phyloP scores from a whole-genome alignment of 345 rosid genomes.

The Acer campestre region DNA sequence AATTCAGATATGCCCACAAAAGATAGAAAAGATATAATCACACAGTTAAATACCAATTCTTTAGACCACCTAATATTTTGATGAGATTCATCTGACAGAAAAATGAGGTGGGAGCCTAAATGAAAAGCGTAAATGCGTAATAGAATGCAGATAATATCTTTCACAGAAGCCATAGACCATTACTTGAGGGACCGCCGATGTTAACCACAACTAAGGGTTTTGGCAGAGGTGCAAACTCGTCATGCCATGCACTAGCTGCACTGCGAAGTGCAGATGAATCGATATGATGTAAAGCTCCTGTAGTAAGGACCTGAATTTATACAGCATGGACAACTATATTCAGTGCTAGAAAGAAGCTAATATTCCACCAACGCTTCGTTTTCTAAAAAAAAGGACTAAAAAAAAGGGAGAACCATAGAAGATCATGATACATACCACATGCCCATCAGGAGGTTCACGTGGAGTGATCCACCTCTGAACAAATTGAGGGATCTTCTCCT shows the following conservation, averaged over 20 bases:
- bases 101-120: not conserved
- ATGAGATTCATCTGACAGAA: not conserved
- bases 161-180: slow-evolving; percentile 1
- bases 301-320: slow-evolving; percentile 69
- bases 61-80: not conserved
- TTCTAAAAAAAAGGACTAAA: slow-evolving; percentile 5
- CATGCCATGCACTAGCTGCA: slow-evolving; percentile 91
- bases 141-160: not conserved
- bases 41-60: not conserved
- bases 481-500: slow-evolving; percentile 75
- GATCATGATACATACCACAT: slow-evolving; percentile 56
- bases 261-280: slow-evolving; percentile 83
- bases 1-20: not conserved
- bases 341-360: not conserved
- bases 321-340: slow-evolving; percentile 7
- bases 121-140: not conserved
- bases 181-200: slow-evolving; percentile 92
- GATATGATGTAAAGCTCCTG: slow-evolving; percentile 89
- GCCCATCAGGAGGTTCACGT: slow-evolving; percentile 68
- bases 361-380: slow-evolving; percentile 10
- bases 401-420: slow-evolving; percentile 5
- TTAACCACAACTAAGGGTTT: slow-evolving; percentile 93
- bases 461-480: slow-evolving; percentile 84
- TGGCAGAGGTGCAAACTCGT: slow-evolving; percentile 85
- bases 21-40: not conserved